Evolutionary conservation across 1,284 basidiomycete genomes (phyloP), one percentile per base, ranked within the genome.

Genomic region (Pseudozyma tsukubaensis): DNA sequence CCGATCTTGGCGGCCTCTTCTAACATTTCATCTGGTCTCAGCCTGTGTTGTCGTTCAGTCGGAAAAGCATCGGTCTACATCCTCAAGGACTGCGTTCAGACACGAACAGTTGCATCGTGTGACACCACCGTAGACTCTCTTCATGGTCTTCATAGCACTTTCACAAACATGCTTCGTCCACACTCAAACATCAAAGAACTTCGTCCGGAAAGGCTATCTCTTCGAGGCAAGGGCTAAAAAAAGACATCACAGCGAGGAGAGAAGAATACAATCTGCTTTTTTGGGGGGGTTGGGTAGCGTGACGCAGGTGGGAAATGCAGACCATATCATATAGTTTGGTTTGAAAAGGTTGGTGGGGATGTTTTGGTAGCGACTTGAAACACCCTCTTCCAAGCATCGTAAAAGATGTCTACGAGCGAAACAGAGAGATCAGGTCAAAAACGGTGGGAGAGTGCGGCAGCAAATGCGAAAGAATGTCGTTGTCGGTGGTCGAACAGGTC

Each of bases 191-290:
- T 6, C 24, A 29, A 29, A 47, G 16, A 19, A 16, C 48, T 13
- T 39, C 29, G 54, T 70, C 67, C 67, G 53, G 57, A 64, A 70
- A 44, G 52, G 48, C 47, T 36, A 54, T 60, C 63, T 69, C 67
- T 70, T 70, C 57, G 61, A 70, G 57, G 57, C 57, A 57, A 59
- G 48, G 45, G 50, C 24, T 3, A 6, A 3, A 43, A 40, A 34
- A 50, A 52, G 13, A 59, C 40, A 52, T 60, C 67, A 70, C 67
- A 43, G 48, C 61, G 57, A 70, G 39, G 67, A 29, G 24, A 64
- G 50, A 60, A 53, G 56, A 64, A 59, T 70, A 70, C 67, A 70
- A 60, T 64, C 61, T 70, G 67, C 67, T 59, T 59, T 63, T 70
- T 64, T 36, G 59, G 59, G 50, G 58, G 44, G 42, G 24, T 29